A percentile compares a stretch with the other conserved stretches of the same genome.
phyloP scores from a whole-genome alignment of 1,284 basidiomycete species.

The Spongiforma sp. region DNA sequence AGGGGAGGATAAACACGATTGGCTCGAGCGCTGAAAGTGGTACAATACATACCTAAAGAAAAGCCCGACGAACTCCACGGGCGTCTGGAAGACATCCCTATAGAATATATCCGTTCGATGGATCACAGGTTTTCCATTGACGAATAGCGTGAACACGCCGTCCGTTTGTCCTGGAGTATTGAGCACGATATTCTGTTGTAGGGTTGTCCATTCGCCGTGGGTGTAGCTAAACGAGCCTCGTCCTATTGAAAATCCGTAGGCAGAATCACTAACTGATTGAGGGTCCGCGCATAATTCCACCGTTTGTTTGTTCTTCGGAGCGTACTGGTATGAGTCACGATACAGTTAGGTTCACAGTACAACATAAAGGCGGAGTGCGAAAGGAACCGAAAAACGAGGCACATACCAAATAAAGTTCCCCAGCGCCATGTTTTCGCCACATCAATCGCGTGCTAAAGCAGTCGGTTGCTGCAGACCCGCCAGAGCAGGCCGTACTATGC shows the following conservation, averaged over 20 bases:
- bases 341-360: too few species aligned
- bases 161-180: conserved; percentile 71
- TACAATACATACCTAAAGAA: conserved; percentile 76
- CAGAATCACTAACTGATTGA: conserved; percentile 62
- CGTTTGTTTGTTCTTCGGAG: conserved; percentile 60
- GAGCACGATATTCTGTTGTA: conserved; percentile 65
- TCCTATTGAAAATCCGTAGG: conserved; percentile 75
- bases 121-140: conserved; percentile 60
- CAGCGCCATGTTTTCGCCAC: conserved; percentile 73
- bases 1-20: too few species aligned
- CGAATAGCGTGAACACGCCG: conserved; percentile 53
- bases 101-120: conserved; percentile 63
- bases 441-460: conserved; percentile 80
- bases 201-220: conserved; percentile 68
- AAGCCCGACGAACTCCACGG: conserved; percentile 63
- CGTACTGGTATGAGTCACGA: too few species aligned
- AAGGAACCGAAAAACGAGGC: conserved; percentile 1
- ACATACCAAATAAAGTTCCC: conserved; percentile 76
- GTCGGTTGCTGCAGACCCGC: conserved; percentile 52
- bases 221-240: conserved; percentile 75
- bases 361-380: not conserved
- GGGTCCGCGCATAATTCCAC: conserved; percentile 68
- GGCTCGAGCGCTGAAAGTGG: too few species aligned
- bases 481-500: conserved; percentile 66
- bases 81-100: conserved; percentile 46